Base-by-base conservation (phyloP, 352 stramenopile species). In the Pythium apleroticum region DNA sequence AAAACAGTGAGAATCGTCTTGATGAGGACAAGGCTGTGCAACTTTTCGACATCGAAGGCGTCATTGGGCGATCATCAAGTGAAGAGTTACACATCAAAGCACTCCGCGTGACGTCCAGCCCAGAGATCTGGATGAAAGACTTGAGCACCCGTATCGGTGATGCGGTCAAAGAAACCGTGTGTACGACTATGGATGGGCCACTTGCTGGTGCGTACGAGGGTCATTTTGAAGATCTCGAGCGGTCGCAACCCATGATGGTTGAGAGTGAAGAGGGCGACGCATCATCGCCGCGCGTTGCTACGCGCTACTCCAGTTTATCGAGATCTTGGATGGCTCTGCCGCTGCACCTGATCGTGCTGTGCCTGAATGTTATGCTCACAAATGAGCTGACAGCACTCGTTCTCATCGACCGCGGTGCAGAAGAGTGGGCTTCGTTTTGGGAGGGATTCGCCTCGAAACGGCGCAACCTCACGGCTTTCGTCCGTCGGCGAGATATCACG, bases 111-210 rank as follows among this genome's bases (percentile, higher is more conserved):
- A 77, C 61, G 24, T 73, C 73, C 14, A 81, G 73, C 19, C 71
- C 76, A 9, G 77, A 91, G 56, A 66, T 88, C 28, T 91, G 83
- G 83, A 80, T 90, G 76, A 84, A 88, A 63, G 78, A 91, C 19
- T 52, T 91, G 14, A 58, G 70, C 1, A 66, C 77, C 46, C 71
- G 66, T 28, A 73, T 91, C 20, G 63, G 59, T 17, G 63, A 72
- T 45, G 63, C 69, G 10, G 69, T 90, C 50, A 65, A 75, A 30
- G 73, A 89, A 9, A 49, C 65, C 1, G 46, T 85, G 0, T 64
- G 54, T 41, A 39, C 54, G 1, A 50, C 67, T 4, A 85, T 89
- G 65, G 69, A 75, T 49, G 71, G 78, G 9, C 63, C 57, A 33
- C 60, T 89, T 22, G 55, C 75, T 7, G 60, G 66, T 14, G 43